Evolutionary conservation across 495 filamentous ascomycete genomes (phyloP).

Genomic region (Talaromyces ruber): DNA sequence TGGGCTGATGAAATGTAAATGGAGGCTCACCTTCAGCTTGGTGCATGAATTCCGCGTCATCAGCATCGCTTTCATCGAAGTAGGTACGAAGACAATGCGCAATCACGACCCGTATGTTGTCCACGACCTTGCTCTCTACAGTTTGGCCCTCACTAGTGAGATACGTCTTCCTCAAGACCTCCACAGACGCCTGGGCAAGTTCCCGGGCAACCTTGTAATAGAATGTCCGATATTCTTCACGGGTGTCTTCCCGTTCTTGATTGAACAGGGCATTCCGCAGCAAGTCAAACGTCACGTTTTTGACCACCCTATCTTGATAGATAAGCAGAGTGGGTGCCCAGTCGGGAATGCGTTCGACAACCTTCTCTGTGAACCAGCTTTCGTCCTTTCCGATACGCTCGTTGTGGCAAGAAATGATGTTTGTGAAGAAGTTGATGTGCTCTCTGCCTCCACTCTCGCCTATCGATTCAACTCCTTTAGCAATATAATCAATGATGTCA

Average conservation of each 20-base stretch:
- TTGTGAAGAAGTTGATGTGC: slow-evolving; percentile 50
- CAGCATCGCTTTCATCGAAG: slow-evolving; percentile 27
- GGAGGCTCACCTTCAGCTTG: slow-evolving; percentile 29
- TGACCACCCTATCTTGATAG: slow-evolving; percentile 49
- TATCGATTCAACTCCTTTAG: slow-evolving; percentile 48
- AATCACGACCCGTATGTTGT: slow-evolving; percentile 29
- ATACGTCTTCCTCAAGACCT: slow-evolving; percentile 23
- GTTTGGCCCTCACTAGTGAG: slow-evolving; percentile 14
- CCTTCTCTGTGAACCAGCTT: slow-evolving; percentile 28
- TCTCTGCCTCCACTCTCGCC: slow-evolving; percentile 47
- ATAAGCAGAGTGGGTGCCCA: slow-evolving; percentile 65
- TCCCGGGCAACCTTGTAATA: slow-evolving; percentile 21
- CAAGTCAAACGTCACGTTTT: slow-evolving; percentile 44
- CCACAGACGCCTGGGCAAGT: slow-evolving; percentile 26
- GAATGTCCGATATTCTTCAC: slow-evolving; percentile 17
- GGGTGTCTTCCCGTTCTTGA: slow-evolving; percentile 19
- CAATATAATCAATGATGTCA: slow-evolving; percentile 40
- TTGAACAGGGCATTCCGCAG: slow-evolving; percentile 49
- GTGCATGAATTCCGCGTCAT: slow-evolving; percentile 25
- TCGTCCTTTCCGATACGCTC: slow-evolving; percentile 24
- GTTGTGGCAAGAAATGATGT: slow-evolving; percentile 30
- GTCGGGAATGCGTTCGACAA: slow-evolving; percentile 46
- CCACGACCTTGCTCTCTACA: slow-evolving; percentile 28
- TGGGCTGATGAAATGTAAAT: neutral
- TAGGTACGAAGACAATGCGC: slow-evolving; percentile 32